phyloP scores from a whole-genome alignment of 805 yeast species.

The Wickerhamiella qilinensis region DNA sequence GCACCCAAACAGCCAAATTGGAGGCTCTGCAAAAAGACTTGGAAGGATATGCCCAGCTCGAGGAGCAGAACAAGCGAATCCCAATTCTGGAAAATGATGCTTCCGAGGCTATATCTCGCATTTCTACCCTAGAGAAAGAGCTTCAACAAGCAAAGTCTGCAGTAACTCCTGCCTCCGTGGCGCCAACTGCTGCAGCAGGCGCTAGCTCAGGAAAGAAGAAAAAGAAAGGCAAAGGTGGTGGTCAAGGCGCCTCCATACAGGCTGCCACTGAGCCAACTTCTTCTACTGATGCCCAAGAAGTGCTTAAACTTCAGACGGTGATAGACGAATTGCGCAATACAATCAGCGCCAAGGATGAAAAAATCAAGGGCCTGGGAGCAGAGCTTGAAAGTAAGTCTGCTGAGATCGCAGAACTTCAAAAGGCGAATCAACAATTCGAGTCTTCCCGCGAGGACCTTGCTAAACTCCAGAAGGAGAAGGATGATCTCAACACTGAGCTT shows the following conservation, averaged over 20 bases:
- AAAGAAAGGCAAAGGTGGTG: conserved; percentile 1
- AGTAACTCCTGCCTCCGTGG: too few species aligned
- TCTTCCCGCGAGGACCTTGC: background rate
- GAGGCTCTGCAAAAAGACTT: background rate
- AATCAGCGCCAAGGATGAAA: conserved; percentile 26
- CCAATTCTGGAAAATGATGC: too few species aligned
- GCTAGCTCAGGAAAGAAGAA: conserved; percentile 1
- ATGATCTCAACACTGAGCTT: background rate
- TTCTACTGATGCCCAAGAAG: too few species aligned
- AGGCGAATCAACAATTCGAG: background rate
- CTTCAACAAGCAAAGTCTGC: too few species aligned
- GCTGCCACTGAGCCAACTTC: too few species aligned
- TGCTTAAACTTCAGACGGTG: background rate
- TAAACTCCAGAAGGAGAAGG: background rate
- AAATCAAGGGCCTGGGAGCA: conserved; percentile 54
- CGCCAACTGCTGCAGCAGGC: background rate
- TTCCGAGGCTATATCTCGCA: too few species aligned
- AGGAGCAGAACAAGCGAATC: too few species aligned
- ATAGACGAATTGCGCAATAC: background rate
- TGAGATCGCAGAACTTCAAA: background rate
- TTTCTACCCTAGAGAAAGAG: too few species aligned
- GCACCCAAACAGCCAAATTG: background rate
- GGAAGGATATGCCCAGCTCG: background rate
- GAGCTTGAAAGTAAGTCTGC: conserved; percentile 40
- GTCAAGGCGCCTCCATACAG: background rate